These are phyloP conservation scores for Zymoseptoria crescenta DNA, from an alignment of 2,329 filamentous ascomycete species.

Conservation along the genomic window DNA sequence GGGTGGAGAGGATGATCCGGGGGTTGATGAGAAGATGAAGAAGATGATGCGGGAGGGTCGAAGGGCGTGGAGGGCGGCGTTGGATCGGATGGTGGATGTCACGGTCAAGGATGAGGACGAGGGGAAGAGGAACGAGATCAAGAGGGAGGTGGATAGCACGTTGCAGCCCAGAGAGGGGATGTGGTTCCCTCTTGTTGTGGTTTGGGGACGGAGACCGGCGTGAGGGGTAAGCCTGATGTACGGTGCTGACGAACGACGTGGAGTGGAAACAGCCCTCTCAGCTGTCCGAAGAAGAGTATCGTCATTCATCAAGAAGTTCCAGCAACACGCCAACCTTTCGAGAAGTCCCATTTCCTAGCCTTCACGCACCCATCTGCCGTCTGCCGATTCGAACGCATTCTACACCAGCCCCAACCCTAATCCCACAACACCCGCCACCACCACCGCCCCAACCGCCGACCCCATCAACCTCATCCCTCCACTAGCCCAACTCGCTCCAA, in stretches of 20 bases:
- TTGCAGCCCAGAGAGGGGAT: background rate
- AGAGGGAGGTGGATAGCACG: background rate
- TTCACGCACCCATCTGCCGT: too few relatives aligned
- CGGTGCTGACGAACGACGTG: background rate
- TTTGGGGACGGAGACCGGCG: background rate
- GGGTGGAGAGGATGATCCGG: background rate
- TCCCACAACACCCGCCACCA: background rate
- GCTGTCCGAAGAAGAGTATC: too few relatives aligned
- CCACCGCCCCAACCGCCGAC: background rate
- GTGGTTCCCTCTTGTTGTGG: background rate
- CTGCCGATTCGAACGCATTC: too few relatives aligned
- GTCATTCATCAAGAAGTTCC: too few relatives aligned
- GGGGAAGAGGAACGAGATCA: background rate
- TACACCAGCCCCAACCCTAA: background rate
- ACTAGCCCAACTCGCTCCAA: background rate
- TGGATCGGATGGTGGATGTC: background rate
- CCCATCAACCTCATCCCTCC: background rate
- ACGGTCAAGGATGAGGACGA: background rate
- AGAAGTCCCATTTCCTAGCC: too few relatives aligned
- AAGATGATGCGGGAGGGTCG: background rate
- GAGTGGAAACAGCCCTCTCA: too few relatives aligned
- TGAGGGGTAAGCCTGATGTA: background rate
- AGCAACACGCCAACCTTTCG: too few relatives aligned
- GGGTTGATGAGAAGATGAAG: background rate
- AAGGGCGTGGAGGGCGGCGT: background rate